Evolutionary conservation across 371 early-diverging fungal genomes (phyloP).

Genomic region (Saksenaea oblongispora): DNA sequence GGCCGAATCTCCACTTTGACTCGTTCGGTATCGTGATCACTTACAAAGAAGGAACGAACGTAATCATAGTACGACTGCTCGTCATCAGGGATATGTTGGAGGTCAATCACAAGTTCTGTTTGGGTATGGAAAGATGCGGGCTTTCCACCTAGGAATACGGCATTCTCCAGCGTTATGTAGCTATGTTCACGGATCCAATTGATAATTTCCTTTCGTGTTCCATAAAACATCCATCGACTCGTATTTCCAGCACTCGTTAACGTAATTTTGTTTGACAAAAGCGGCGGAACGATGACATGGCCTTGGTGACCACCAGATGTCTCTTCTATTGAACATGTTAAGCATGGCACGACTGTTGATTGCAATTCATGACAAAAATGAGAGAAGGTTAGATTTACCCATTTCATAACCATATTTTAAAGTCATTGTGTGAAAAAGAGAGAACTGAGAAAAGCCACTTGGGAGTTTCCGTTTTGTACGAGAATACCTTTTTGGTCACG

Average conservation of each 20-base stretch:
- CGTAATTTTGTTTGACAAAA: conserved; percentile 37
- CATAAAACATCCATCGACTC: conserved; percentile 44
- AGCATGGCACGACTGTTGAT: neutral
- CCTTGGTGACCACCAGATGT: conserved; percentile 16
- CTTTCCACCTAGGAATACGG: conserved; percentile 22
- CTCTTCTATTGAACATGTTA: neutral
- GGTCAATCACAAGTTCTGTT: conserved; percentile 46
- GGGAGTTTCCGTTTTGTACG: too few relatives aligned
- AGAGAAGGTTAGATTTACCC: conserved; percentile 12
- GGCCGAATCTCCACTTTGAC: conserved; percentile 48
- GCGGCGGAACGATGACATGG: conserved; percentile 39
- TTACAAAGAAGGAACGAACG: conserved; percentile 36
- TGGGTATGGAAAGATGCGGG: conserved; percentile 29
- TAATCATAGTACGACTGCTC: conserved; percentile 39
- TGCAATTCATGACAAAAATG: neutral
- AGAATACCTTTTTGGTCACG: too few relatives aligned
- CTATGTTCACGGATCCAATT: conserved; percentile 42
- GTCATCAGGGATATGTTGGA: conserved; percentile 29
- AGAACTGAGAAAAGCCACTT: too few relatives aligned
- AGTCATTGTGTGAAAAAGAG: conserved; percentile 19
- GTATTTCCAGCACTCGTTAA: conserved; percentile 37
- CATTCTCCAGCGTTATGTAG: conserved; percentile 32
- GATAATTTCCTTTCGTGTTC: conserved; percentile 44
- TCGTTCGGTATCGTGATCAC: conserved; percentile 32
- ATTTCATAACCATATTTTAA: conserved; percentile 45